Evolutionary conservation across 768 basidiomycete species (phyloP), one percentile per base, ranked within the genome.

Genomic region (Cystofilobasidium capitatum): DNA sequence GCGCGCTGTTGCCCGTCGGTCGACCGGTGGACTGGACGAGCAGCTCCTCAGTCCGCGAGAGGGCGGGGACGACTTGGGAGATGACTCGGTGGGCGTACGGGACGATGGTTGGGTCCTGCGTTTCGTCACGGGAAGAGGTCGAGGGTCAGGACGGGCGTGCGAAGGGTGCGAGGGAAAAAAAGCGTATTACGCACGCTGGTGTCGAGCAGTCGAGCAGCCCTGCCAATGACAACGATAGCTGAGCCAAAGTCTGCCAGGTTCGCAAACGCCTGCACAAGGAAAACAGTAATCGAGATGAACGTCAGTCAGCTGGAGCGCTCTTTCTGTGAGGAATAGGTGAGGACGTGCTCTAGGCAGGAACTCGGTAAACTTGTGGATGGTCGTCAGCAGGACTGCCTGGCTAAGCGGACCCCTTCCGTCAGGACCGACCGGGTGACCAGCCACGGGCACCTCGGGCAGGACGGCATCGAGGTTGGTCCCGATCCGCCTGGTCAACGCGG

Each of bases 301-400:
- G 31, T 33, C 17, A 3, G 16, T 14, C 22, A 47, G 31, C 2
- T 39, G 22, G 31, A 51, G 54, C 22, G 31, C n/a, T 3, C 20
- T 29, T 9, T n/a, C n/a, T n/a, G n/a, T n/a, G n/a, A n/a, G 20
- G 5, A 31, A 6, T n/a, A 24, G 16, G 9, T 14, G 35, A 9
- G 44, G 17, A 44, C 60, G 60, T 22, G 49, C 14, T 49, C 62
- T 10, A 33, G 36, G 36, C 33, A 35, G 47, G 3, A 42, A 26
- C 36, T 33, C 24, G 35, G 54, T 37, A 14, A 66, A 55, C 65
- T 68, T 68, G 51, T 62, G 60, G 10, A 68, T 24, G 0, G 59
- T 61, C 51, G 66, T 62, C 29, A 68, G 37, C 1, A 62, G 20
- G 33, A 68, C 60, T 0, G 66, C 59, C 61, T 68, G 66, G 29